Conservation (phyloP, 805 yeast species). For the Candida ponderosae region DNA sequence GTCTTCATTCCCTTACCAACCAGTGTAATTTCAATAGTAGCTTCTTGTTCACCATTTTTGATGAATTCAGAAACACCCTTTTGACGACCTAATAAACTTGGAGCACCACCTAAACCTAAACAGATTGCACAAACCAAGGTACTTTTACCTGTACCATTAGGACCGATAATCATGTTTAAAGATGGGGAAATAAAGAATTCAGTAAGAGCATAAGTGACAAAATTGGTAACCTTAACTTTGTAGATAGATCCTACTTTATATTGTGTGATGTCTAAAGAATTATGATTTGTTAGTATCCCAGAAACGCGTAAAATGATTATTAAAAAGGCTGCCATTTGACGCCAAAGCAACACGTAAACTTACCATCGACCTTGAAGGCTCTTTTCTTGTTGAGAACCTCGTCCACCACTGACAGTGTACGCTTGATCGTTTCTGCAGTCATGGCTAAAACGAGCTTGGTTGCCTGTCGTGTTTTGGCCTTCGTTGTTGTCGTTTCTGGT, state of each 20-base stretch:
- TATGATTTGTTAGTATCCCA: too few species aligned
- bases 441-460: too few species aligned
- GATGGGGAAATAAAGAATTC: constrained; percentile 76
- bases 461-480: too few species aligned
- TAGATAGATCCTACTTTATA: constrained; percentile 35
- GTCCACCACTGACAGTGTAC: constrained; percentile 3
- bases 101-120: constrained; percentile 76
- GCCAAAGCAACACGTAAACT: constrained; percentile 3
- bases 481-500: too few species aligned
- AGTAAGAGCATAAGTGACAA: constrained; percentile 62
- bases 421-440: too few species aligned
- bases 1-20: constrained; percentile 28
- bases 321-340: too few species aligned
- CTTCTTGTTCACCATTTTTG: constrained; percentile 46
- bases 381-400: constrained; percentile 3
- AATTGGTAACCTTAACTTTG: constrained; percentile 50
- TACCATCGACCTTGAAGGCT: neutral
- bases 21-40: constrained; percentile 27
- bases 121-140: constrained; percentile 91
- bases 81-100: constrained; percentile 65
- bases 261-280: too few species aligned
- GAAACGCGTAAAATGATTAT: too few species aligned
- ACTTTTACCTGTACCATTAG: constrained; percentile 94
- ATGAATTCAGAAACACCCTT: constrained; percentile 58
- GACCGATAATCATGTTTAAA: constrained; percentile 89